Percentiles rank a stretch among this genome's conserved stretches.
phyloP scores from a whole-genome alignment of 768 basidiomycete species.

The Antrodiella citrinella region DNA sequence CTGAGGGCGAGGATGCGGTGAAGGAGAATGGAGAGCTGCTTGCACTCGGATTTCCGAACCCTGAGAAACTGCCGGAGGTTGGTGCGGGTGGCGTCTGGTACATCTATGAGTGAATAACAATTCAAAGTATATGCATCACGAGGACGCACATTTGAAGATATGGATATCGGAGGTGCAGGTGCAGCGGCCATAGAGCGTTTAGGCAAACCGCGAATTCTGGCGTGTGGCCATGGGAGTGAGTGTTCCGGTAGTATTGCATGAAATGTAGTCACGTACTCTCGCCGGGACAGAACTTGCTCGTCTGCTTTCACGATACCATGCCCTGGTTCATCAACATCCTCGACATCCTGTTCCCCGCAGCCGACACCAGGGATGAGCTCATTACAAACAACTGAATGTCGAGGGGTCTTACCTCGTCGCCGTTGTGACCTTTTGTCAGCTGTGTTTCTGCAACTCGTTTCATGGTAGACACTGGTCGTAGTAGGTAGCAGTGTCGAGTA shows the following conservation, averaged over 20 bases:
- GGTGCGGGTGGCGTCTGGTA: slow-evolving; percentile 22
- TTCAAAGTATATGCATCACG: no score
- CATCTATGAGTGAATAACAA: neutral
- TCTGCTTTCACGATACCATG: slow-evolving; percentile 53
- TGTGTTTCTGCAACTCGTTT: slow-evolving; percentile 74
- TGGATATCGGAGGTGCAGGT: slow-evolving; percentile 8
- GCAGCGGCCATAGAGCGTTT: slow-evolving; percentile 31
- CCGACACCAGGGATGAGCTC: no score
- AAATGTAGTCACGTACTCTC: slow-evolving; percentile 39
- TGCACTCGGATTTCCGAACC: slow-evolving; percentile 35
- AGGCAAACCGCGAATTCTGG: slow-evolving; percentile 61
- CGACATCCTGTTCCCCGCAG: no score
- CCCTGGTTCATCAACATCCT: slow-evolving; percentile 20
- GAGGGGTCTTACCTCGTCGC: slow-evolving; percentile 22
- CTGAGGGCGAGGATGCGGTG: slow-evolving; percentile 19
- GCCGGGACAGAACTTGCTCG: slow-evolving; percentile 41
- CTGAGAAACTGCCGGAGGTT: slow-evolving; percentile 45
- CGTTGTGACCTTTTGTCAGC: slow-evolving; percentile 47
- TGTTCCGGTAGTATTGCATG: neutral
- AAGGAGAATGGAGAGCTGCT: slow-evolving; percentile 33
- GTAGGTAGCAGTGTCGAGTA: neutral
- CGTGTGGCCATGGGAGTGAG: neutral
- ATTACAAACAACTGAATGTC: neutral
- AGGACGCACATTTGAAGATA: no score
- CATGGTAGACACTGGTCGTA: slow-evolving; percentile 30